phyloP scores from a whole-genome alignment of 805 yeast genomes.

The Priceomyces castillae region DNA sequence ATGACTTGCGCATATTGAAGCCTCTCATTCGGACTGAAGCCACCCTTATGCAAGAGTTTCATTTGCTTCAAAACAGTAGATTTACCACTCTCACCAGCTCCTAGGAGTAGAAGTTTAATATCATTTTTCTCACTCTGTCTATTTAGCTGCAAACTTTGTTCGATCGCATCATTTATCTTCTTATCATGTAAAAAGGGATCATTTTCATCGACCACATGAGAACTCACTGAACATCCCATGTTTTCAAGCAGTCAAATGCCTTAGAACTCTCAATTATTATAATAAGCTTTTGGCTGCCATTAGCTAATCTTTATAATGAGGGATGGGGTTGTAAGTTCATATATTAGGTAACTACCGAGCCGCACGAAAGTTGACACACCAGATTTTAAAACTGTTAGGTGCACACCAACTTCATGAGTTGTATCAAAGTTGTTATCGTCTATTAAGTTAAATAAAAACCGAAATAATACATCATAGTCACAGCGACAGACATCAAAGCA shows the following conservation, averaged over 20 bases:
- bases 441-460: slow-evolving; percentile 22
- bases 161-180: slow-evolving; percentile 60
- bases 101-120: slow-evolving; percentile 72
- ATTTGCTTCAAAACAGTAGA: slow-evolving; percentile 89
- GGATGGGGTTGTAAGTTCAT: not conserved
- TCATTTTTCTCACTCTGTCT: slow-evolving; percentile 55
- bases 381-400: not conserved
- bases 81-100: slow-evolving; percentile 95
- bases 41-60: slow-evolving; percentile 79
- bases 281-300: not conserved
- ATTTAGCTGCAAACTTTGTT: slow-evolving; percentile 52
- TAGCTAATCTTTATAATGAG: not conserved
- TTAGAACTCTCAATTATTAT: not conserved
- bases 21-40: slow-evolving; percentile 78
- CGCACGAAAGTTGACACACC: slow-evolving; percentile 18
- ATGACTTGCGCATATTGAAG: slow-evolving; percentile 79
- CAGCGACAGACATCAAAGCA: slow-evolving; percentile 15
- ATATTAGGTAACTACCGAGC: slow-evolving; percentile 7
- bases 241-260: not conserved
- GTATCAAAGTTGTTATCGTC: not conserved
- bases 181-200: slow-evolving; percentile 57
- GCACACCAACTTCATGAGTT: too few species aligned
- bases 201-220: slow-evolving; percentile 34
- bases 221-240: slow-evolving; percentile 75
- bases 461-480: slow-evolving; percentile 19